These are phyloP conservation scores for Arachis monticola DNA, from an alignment of 331 rosid species.

Conservation along the genomic window DNA sequence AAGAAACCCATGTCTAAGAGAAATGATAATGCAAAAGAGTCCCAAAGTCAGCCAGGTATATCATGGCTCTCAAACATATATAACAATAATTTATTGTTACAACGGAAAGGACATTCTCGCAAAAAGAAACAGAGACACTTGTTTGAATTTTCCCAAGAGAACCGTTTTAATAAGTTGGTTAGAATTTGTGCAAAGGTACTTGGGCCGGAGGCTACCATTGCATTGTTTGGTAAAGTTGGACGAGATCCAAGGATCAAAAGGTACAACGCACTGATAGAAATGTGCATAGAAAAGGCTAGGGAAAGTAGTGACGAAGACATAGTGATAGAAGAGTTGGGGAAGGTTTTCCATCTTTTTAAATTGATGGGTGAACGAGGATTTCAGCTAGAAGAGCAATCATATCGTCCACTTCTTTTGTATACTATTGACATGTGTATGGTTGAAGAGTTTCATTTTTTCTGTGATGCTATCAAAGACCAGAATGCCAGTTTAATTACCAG, in stretches of 20 bases:
- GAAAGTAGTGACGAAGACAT: constrained; percentile 51
- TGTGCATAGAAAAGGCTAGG: constrained; percentile 66
- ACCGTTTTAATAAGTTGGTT: constrained; percentile 49
- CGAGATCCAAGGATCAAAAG: constrained; percentile 59
- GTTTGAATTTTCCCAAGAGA: constrained; percentile 51
- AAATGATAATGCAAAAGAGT: constrained; percentile 39
- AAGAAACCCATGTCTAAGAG: constrained; percentile 38
- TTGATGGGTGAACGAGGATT: constrained; percentile 74
- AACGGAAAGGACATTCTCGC: constrained; percentile 52
- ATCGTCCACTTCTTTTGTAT: constrained; percentile 66
- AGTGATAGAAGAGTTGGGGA: constrained; percentile 58
- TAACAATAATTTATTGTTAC: constrained; percentile 32
- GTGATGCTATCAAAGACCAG: constrained; percentile 52
- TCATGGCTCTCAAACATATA: constrained; percentile 52
- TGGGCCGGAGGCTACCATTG: constrained; percentile 56
- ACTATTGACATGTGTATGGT: constrained; percentile 69
- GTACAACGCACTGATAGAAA: constrained; percentile 57
- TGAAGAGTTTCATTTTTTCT: constrained; percentile 67
- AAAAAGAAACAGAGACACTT: constrained; percentile 58
- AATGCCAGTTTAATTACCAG: constrained; percentile 57
- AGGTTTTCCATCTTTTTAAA: constrained; percentile 56
- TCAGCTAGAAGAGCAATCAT: constrained; percentile 63
- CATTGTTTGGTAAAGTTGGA: constrained; percentile 63
- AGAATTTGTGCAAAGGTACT: constrained; percentile 50
- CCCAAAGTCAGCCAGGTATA: constrained; percentile 38